phyloP scores from a whole-genome alignment of 192 early-diverging fungal species.

The Radiomyces spectabilis region DNA sequence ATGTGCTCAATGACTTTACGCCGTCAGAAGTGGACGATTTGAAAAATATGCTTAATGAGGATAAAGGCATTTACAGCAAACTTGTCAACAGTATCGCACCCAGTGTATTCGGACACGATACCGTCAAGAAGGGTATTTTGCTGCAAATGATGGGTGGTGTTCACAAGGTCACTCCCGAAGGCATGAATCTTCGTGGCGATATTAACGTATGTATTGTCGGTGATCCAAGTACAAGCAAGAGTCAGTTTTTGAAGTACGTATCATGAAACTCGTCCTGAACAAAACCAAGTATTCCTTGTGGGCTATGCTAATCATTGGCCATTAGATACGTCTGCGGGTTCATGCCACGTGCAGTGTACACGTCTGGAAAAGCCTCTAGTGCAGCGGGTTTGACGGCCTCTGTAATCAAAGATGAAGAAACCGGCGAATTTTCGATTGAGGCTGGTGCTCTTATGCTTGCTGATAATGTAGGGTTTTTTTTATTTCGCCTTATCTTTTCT shows the following conservation, averaged over 20 bases:
- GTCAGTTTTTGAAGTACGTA: constrained; percentile 85
- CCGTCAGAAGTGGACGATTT: constrained; percentile 74
- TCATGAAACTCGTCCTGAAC: no score
- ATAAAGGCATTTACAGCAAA: constrained; percentile 63
- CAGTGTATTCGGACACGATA: constrained; percentile 87
- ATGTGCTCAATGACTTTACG: constrained; percentile 56
- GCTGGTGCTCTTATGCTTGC: constrained; percentile 97
- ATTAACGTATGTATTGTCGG: constrained; percentile 97
- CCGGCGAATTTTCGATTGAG: constrained; percentile 95
- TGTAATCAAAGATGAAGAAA: constrained; percentile 95
- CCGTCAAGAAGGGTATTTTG: constrained; percentile 91
- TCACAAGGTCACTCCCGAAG: constrained; percentile 87
- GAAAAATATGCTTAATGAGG: constrained; percentile 52
- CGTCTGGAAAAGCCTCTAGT: constrained; percentile 92
- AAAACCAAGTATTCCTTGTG: not conserved
- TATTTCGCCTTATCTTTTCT: constrained; percentile 1
- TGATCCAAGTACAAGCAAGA: constrained; percentile 92
- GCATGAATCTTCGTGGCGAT: constrained; percentile 92
- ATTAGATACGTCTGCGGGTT: constrained; percentile 81
- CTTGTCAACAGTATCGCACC: constrained; percentile 82
- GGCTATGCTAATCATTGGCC: no score
- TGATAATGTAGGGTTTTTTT: constrained; percentile 66
- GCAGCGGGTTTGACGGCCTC: constrained; percentile 94
- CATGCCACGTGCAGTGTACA: constrained; percentile 90
- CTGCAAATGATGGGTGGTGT: constrained; percentile 94